A percentile compares a stretch with the other conserved stretches of the same genome.
phyloP scores from a whole-genome alignment of 768 basidiomycete genomes.

The Termitomyces sp. region DNA sequence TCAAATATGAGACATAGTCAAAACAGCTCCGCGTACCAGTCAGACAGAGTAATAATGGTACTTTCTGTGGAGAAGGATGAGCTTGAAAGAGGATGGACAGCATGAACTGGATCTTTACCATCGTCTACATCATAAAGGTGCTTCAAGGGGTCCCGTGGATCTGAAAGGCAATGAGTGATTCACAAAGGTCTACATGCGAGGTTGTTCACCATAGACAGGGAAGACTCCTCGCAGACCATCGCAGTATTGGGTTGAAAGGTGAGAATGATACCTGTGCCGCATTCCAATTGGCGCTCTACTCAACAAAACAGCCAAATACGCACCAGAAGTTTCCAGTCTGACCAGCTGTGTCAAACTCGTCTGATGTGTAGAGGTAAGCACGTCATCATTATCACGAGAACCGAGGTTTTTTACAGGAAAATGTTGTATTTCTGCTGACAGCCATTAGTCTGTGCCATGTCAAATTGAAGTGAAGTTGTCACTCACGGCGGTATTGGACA shows the following conservation, averaged over 20 bases:
- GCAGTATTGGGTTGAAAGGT: slow-evolving; percentile 43
- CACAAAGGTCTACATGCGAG: not conserved
- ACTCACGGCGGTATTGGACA: slow-evolving; percentile 34
- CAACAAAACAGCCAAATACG: not conserved
- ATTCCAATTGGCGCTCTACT: not conserved
- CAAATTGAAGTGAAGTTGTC: not conserved
- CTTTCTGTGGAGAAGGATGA: slow-evolving; percentile 9
- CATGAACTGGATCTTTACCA: slow-evolving; percentile 15
- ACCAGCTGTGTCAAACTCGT: slow-evolving; percentile 23
- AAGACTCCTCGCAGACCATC: slow-evolving; percentile 35
- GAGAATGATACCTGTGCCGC: slow-evolving; percentile 31
- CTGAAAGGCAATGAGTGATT: slow-evolving; percentile 6
- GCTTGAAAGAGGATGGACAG: not conserved
- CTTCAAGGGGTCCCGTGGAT: slow-evolving; percentile 30
- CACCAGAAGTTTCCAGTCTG: slow-evolving; percentile 21
- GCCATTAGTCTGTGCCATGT: not conserved
- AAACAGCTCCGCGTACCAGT: slow-evolving; percentile 16
- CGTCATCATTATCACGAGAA: not conserved
- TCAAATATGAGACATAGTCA: too few species aligned
- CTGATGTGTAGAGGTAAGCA: slow-evolving; percentile 5
- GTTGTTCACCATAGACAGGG: slow-evolving; percentile 21
- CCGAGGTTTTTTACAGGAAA: slow-evolving; percentile 13
- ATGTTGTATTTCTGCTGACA: slow-evolving; percentile 20
- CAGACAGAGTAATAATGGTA: slow-evolving; percentile 31
- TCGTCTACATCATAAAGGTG: slow-evolving; percentile 37